Base-by-base conservation (phyloP, 805 yeast genomes). In the Candida dendrica region DNA sequence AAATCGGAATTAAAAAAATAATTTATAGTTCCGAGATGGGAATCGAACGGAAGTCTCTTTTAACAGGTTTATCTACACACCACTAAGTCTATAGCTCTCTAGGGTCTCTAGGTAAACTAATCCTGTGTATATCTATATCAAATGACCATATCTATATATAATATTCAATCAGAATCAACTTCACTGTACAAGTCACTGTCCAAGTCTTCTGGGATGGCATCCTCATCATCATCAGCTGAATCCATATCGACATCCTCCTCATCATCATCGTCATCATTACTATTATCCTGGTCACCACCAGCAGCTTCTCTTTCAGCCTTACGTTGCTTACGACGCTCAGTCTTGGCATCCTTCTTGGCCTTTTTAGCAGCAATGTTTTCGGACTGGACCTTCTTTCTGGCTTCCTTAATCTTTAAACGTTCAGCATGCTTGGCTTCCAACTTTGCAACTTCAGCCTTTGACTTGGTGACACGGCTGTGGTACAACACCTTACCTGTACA, bases 401-500 rank as follows among this genome's bases (percentile, higher is more conserved):
- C 71, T 26, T 74, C 83, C 63, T 81, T 85, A 52, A 84, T 64
- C 53, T 72, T 74, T 56, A 72, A 71, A 57, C 75, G 75, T 41
- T 67, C 67, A 36, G 75, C 75, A 60, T 89, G 96, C 52, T 66
- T 71, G 62, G 74, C 73, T 47, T 87, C 95, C 53, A 87, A 64
- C 37, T 64, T 71, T 45, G 68, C 67, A 27, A 73, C 65, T 60
- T 91, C 95, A 38, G 67, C 63, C 45, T 70, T 69, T 4, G 84
- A 62, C 64, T 90, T 90, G 40, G 66, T 66, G 46, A 88, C 69
- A 41, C 68, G 72, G 36, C 86, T 72, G 60, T 93, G 98, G 64
- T 84, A 87, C 46, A 93, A 63, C 15, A 93, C 87, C 65, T 87
- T 90, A 40, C 97, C 96, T 0, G 81, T 69, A 44, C 96, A 91